A percentile compares a stretch with the other conserved stretches of the same genome.
phyloP scores from a whole-genome alignment of 2,329 filamentous ascomycete species.

The Neofusicoccum sp. region DNA sequence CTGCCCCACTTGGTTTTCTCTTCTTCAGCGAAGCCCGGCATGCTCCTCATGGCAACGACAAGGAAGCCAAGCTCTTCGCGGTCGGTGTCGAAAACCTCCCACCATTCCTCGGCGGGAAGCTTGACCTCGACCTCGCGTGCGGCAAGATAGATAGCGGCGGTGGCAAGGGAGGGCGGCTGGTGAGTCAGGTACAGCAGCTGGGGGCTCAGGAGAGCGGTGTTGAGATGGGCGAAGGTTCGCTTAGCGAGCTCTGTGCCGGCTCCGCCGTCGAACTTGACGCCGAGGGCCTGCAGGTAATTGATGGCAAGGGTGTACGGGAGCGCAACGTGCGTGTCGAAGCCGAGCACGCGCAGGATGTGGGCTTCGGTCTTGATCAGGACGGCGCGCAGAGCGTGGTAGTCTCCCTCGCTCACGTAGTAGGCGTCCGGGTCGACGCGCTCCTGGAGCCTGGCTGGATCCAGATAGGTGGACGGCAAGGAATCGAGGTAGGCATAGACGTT shows the following conservation, averaged over 20 bases:
- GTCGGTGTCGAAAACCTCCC: slow-evolving; percentile 97
- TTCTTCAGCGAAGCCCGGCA: slow-evolving; percentile 68
- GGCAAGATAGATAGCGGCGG: slow-evolving; percentile 88
- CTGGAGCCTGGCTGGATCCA: slow-evolving; percentile 42
- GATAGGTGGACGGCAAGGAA: slow-evolving; percentile 62
- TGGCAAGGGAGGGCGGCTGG: slow-evolving; percentile 82
- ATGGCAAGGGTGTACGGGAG: slow-evolving; percentile 85
- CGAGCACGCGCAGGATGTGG: slow-evolving; percentile 72
- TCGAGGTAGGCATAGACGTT: slow-evolving; percentile 84
- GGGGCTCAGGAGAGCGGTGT: slow-evolving; percentile 80
- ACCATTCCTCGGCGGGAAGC: slow-evolving; percentile 86
- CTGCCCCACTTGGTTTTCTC: slow-evolving; percentile 59
- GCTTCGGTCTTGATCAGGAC: slow-evolving; percentile 75
- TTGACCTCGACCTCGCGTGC: slow-evolving; percentile 75
- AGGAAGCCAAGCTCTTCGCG: slow-evolving; percentile 92
- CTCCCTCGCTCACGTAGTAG: slow-evolving; percentile 70
- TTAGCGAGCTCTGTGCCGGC: slow-evolving; percentile 59
- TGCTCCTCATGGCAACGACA: slow-evolving; percentile 80
- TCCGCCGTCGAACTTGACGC: slow-evolving; percentile 56
- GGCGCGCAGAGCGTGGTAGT: slow-evolving; percentile 66
- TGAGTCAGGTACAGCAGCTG: slow-evolving; percentile 91
- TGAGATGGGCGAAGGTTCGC: slow-evolving; percentile 76
- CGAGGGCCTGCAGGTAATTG: slow-evolving; percentile 89
- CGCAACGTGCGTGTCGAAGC: slow-evolving; percentile 82
- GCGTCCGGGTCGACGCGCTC: slow-evolving; percentile 29